Base-by-base conservation (phyloP, 2,329 filamentous ascomycete genomes). In the Alternaria panax region DNA sequence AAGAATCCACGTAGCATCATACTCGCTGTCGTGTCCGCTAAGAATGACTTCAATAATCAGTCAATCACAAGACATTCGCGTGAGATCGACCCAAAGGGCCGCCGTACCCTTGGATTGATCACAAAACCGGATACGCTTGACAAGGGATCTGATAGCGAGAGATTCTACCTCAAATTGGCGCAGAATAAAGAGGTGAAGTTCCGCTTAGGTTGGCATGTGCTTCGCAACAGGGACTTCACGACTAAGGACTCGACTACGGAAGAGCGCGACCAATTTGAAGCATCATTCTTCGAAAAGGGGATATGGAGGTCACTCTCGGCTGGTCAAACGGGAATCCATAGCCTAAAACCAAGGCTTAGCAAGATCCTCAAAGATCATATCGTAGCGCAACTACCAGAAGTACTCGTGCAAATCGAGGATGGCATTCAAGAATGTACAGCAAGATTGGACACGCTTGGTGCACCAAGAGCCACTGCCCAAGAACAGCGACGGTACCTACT, bases 1-100 rank as follows among this genome's bases (percentile, higher is more conserved):
- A 67, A 68, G 68, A n/a, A 84, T 27, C 69, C 77, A 12, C 81
- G 86, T n/a, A 89, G 82, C 65, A 86, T 90, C 54, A 86, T 89
- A 1, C 75, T 89, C 0, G 83, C 85, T 1, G 75, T 81, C 0
- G 68, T 80, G 0, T 77, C 75, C 2, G 77, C 79, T 0, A 77
- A 76, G 52, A 75, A 78, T 14, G 81, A 86, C 42, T 80, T 83
- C 64, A 84, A 84, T 8, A 83, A 86, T 20, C 87, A 91, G 66
- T 76, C 80, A 2, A 82, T 91, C 2, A 77, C 85, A 0, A 79
- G 82, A 25, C 82, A 81, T 11, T 80, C 80, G 0, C 76, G 79
- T n/a, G 61, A 76, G 30, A 80, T 85, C 32, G 84, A 87, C 64
- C 79, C 76, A 1, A 62, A 75, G 0, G 77, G 79, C 1, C 60